phyloP scores from a whole-genome alignment of 129 eudicot species.

The Helianthus tuberosus region DNA sequence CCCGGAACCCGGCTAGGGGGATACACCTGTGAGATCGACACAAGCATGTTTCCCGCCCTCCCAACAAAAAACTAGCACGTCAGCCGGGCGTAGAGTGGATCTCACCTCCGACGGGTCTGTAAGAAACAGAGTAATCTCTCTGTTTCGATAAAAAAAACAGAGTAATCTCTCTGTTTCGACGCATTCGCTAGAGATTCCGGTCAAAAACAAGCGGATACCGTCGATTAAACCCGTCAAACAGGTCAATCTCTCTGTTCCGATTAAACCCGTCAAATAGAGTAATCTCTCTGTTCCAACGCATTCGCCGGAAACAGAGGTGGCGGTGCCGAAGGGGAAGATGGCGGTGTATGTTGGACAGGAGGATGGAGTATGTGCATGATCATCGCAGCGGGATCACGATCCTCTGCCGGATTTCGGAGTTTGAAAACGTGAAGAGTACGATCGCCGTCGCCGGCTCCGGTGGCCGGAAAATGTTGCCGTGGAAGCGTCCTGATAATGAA shows the following conservation, averaged over 20 bases:
- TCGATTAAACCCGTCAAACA: conserved; percentile 25
- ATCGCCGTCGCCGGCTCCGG: conserved; percentile 57
- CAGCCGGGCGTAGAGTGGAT: too few relatives aligned
- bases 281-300: too few relatives aligned
- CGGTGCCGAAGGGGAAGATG: conserved; percentile 78
- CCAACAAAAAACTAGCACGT: too few relatives aligned
- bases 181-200: conserved; percentile 35
- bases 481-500: conserved; percentile 35
- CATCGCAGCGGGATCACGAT: conserved; percentile 84
- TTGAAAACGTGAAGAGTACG: conserved; percentile 69
- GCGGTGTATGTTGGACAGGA: conserved; percentile 77
- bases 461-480: conserved; percentile 54
- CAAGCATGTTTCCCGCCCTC: too few relatives aligned
- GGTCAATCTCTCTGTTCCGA: conserved; percentile 36
- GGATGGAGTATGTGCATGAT: conserved; percentile 70
- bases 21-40: too few relatives aligned
- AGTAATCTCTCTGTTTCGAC: conserved; percentile 48
- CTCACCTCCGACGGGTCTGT: too few relatives aligned
- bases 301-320: conserved; percentile 23
- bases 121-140: too few relatives aligned
- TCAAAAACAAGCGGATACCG: conserved; percentile 23
- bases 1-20: too few relatives aligned
- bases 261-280: too few relatives aligned
- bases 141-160: too few relatives aligned
- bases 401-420: conserved; percentile 90